Evolutionary conservation across 2,329 filamentous ascomycete species (phyloP), one percentile per base, ranked within the genome.

Genomic region (Trichoderma atroviride): DNA sequence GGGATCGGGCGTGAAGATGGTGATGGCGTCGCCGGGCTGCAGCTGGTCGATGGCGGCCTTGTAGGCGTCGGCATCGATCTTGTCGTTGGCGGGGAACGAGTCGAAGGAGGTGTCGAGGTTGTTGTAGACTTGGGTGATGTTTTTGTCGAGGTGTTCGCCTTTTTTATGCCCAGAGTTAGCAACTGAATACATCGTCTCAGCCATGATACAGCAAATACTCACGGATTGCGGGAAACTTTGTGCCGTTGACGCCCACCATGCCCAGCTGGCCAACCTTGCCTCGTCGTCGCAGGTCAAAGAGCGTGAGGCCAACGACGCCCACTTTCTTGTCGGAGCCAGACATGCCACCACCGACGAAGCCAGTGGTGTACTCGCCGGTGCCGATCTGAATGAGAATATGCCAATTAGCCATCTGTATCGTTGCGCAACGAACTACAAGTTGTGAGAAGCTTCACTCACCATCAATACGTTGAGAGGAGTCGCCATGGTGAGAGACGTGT

Each of bases 341-440:
- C 63, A 90, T 91, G 70, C 91, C 91, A 71, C 89, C 90, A 69
- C 92, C 93, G 69, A 97, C 94, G 75, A 96, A 97, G 69, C 94
- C 94, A 55, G 95, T 97, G 75, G 95, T 97, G 86, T 97, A 97
- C 86, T 97, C 94, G 76, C 94, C 95, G 13, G 94, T 97, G 73
- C 94, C 94, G 70, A 97, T 88, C 91, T 90, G 13, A 3, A 31
- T 6, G 6, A 14, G 4, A 43, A 53, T 22, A 14, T 4, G 53
- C 40, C 53, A 19, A 5, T 57, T 37, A 50, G 62, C 22, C 5
- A 27, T 27, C 19, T 35, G 19, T 7, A 4, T 24, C 10, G 29
- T 53, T 63, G 31, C n/a, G 13, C 47, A 50, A 53, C 4, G 5
- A 27, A 35, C 1, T 5, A 5, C 22, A 6, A 10, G 9, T 33